Base-by-base conservation (phyloP, 2,329 filamentous ascomycete species). In the Ceratocystis huliohia region DNA sequence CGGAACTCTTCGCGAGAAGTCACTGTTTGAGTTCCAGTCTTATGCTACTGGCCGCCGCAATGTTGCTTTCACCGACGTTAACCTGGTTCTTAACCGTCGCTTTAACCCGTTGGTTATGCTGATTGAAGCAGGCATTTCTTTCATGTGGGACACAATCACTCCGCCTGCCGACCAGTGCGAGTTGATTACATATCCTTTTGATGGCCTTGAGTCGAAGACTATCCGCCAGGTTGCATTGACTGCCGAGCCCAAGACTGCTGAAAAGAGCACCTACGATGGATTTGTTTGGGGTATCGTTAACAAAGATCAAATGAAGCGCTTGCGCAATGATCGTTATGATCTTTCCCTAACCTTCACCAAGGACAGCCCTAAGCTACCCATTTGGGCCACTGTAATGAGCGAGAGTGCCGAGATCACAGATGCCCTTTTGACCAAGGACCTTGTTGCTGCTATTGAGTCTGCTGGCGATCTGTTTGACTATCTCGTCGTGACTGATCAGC, bases 261-360 rank as follows among this genome's bases (percentile, higher is more conserved):
- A 78, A 76, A 87, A 84, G 82, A 86, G 85, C 79, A 77, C 78
- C 67, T 97, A 88, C 73, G 94, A 97, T 74, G 87, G 87, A 57
- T 99, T 97, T 73, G 93, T 99, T 70, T 97, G 89, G 84, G 93
- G 91, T 63, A 77, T 99, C 70, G 92, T 97, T 69, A 91, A 97
- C 82, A 99, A 99, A 84, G 87, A 91, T 72, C 79, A 83, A 74
- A 97, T 99, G 93, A 90, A 89, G 79, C 81, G 84, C 72, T 83
- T 96, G 72, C 88, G 94, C 69, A 89, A 96, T 61, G 91, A 96
- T 69, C 89, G 94, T 72, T 99, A 96, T 78, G 94, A 99, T 75
- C 80, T 96, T 65, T 96, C 90, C 65, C 83, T 99, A 71, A 96
- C 94, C 53, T 86, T 86, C 70, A 96, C 93, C 74, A 96, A 96